Base-by-base conservation (phyloP, 352 stramenopile species). In the Blastocystis sp. region DNA sequence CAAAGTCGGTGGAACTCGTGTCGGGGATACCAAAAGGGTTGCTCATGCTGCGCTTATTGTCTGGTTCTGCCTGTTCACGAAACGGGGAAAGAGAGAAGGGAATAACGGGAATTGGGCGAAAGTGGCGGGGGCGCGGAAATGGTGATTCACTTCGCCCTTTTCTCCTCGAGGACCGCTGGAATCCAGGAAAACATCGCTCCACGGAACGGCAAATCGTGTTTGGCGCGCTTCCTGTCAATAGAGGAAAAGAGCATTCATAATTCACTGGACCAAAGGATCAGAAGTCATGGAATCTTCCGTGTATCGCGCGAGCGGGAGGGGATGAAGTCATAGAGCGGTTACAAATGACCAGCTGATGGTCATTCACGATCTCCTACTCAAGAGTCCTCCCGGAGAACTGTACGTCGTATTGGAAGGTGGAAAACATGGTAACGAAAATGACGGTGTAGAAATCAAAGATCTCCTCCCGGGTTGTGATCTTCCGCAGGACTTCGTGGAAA, bases 331-430 rank as follows among this genome's bases (percentile, higher is more conserved):
- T 69, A 85, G 74, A 67, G 12, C 26, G 24, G 24, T 85, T 55
- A 69, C 51, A 12, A 55, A 67, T 4, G 74, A 85, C 31, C 74
- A 85, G 66, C 35, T 85, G 55, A 31, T 29, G 29, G 60, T 85
- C 26, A 85, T 85, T 45, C 74, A 85, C 31, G 45, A 85, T 51
- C 51, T 85, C 24, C 31, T 85, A 24, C 33, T 85, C 51, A 66
- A 85, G 60, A 85, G 74, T 85, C 74, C 74, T 67, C 74, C 74
- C 10, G 74, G 74, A 55, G 74, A 85, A 50, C 51, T 85, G 19
- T 67, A 85, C 37, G 55, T 85, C 2, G 55, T 85, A 60, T 29
- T 85, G 60, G 74, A 85, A 51, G 74, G 74, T 85, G 45, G 26
- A 1, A 51, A 55, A 19, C 16, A 19, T 16, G 6, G 45, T 6